Evolutionary conservation across 1,284 basidiomycete genomes (phyloP).

Genomic region (Vanrija humicola): DNA sequence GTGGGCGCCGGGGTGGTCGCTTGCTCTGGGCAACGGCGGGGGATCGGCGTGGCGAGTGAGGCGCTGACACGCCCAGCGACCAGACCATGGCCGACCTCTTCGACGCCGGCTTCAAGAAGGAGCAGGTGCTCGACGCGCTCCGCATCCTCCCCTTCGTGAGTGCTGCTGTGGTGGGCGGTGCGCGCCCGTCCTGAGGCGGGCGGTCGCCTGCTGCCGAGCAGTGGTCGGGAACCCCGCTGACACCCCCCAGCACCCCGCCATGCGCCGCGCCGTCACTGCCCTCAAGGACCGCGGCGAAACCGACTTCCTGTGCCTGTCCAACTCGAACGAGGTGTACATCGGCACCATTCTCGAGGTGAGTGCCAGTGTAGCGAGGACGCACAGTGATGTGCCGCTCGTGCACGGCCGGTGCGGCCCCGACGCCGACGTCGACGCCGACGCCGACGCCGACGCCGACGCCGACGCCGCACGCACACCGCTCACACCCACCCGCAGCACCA

Average conservation of each 20-base stretch:
- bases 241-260: conserved; percentile 78
- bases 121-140: conserved; percentile 74
- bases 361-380: neutral
- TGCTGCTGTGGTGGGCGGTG: too few relatives aligned
- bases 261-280: conserved; percentile 77
- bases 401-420: too few relatives aligned
- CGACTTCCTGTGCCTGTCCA: conserved; percentile 86
- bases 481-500: conserved; percentile 47
- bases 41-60: neutral
- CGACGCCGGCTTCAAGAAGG: conserved; percentile 60
- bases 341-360: conserved; percentile 75
- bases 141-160: conserved; percentile 80
- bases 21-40: too few relatives aligned
- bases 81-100: conserved; percentile 68
- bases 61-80: conserved; percentile 55
- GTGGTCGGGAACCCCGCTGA: neutral
- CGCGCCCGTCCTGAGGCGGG: too few relatives aligned
- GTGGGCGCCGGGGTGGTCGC: conserved; percentile 27
- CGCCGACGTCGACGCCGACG: too few relatives aligned
- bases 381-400: too few relatives aligned
- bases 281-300: conserved; percentile 66
- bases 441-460: too few relatives aligned
- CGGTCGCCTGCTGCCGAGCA: neutral
- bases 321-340: conserved; percentile 91
- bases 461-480: neutral